Evolutionary conservation across 2,329 filamentous ascomycete species (phyloP).

Genomic region (Trichoderma hamatum): DNA sequence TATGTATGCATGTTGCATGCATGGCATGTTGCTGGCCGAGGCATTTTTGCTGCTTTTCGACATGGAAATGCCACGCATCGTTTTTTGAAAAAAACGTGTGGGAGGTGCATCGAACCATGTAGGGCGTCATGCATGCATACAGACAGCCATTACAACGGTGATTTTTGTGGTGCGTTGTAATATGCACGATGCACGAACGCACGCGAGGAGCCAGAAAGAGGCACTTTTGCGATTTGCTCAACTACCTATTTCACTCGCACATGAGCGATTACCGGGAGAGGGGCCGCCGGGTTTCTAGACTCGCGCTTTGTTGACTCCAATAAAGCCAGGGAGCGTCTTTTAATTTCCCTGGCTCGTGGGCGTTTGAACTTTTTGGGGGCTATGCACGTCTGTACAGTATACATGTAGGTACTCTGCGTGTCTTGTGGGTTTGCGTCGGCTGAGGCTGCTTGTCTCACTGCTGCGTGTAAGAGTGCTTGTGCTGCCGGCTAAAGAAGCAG

Average conservation of each 20-base stretch:
- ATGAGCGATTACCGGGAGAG: neutral
- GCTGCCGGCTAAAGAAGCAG: neutral
- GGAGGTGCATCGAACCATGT: neutral
- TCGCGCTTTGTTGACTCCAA: neutral
- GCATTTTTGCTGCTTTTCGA: neutral
- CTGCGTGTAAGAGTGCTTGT: neutral
- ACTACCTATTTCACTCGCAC: neutral
- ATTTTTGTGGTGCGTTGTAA: neutral
- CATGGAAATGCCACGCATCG: neutral
- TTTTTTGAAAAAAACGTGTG: neutral
- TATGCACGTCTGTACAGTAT: too few species aligned
- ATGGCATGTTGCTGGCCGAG: neutral
- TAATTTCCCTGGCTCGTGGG: neutral
- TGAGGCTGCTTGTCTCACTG: too few species aligned
- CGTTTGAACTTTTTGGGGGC: neutral
- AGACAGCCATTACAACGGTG: neutral
- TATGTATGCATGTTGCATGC: neutral
- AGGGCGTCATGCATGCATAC: neutral
- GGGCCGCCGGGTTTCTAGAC: neutral
- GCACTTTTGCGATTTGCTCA: neutral
- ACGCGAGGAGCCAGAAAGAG: neutral
- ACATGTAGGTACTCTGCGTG: too few species aligned
- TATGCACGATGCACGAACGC: neutral
- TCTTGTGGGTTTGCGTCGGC: too few species aligned
- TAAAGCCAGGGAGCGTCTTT: neutral